A percentile compares a stretch with the other conserved stretches of the same genome.
These are phyloP conservation scores for Aspergillus costaricaensis DNA, from an alignment of 2,329 filamentous ascomycete species.

Conservation along the genomic window DNA sequence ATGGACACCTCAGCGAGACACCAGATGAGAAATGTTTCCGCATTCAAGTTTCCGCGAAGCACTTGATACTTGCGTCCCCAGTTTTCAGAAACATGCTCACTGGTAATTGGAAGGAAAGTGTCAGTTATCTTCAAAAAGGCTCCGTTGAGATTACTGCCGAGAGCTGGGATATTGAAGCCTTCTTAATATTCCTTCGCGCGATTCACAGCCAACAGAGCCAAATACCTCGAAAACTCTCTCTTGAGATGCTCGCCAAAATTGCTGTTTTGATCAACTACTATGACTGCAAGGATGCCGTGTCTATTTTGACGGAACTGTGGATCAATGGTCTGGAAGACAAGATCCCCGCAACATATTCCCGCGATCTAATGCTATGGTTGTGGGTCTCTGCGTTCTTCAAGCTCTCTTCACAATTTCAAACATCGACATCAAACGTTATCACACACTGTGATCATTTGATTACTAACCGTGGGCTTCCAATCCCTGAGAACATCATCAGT, in stretches of 20 bases:
- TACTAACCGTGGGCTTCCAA: conserved; percentile 21
- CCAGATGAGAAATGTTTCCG: background rate
- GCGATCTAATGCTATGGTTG: conserved; percentile 12
- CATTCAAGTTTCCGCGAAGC: conserved; percentile 29
- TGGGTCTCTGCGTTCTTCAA: conserved; percentile 24
- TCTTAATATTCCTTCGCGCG: conserved; percentile 26
- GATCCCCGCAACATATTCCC: conserved; percentile 9
- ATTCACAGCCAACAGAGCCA: conserved; percentile 23
- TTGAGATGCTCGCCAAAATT: conserved; percentile 29
- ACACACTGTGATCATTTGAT: conserved; percentile 18
- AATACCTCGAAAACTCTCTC: conserved; percentile 15
- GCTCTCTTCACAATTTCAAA: conserved; percentile 17
- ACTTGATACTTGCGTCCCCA: conserved; percentile 23
- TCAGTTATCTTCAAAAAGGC: conserved; percentile 14
- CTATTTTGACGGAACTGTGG: conserved; percentile 20
- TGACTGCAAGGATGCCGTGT: conserved; percentile 21
- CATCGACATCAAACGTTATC: conserved; percentile 21
- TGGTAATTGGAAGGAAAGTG: conserved; percentile 24
- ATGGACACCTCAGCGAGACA: background rate
- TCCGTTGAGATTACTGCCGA: conserved; percentile 23
- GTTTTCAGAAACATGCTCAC: conserved; percentile 22
- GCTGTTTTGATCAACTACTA: conserved; percentile 29
- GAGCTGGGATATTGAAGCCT: conserved; percentile 27
- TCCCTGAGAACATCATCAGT: conserved; percentile 21
- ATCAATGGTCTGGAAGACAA: conserved; percentile 13